These are phyloP conservation scores for Phenoliferia sp. DNA, from an alignment of 1,284 basidiomycete species.

Conservation along the genomic window DNA sequence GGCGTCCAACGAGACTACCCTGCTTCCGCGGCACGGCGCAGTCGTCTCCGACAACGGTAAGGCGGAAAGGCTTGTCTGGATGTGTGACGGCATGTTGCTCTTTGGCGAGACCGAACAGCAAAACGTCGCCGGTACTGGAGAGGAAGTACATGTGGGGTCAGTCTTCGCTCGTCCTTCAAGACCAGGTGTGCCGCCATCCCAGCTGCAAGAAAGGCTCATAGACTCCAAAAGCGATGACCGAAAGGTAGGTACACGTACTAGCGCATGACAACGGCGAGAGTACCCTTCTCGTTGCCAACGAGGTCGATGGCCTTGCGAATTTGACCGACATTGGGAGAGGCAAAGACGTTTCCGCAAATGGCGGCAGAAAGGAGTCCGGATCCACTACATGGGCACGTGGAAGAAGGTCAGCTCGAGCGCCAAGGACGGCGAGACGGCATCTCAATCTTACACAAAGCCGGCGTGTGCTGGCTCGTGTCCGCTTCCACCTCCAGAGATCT, in stretches of 20 bases:
- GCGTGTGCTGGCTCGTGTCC: constrained; percentile 73
- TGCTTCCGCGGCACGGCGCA: constrained; percentile 66
- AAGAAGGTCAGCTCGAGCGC: background rate
- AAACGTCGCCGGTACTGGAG: constrained; percentile 55
- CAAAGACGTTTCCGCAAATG: constrained; percentile 80
- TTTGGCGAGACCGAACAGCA: constrained; percentile 88
- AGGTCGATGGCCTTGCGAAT: constrained; percentile 54
- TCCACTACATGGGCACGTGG: background rate
- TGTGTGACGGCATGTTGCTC: constrained; percentile 73
- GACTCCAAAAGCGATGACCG: background rate
- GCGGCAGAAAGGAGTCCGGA: constrained; percentile 71
- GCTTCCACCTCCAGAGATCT: constrained; percentile 75
- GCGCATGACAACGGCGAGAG: constrained; percentile 24
- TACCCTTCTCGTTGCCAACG: constrained; percentile 3
- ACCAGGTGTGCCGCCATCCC: too few relatives aligned
- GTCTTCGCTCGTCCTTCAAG: too few relatives aligned
- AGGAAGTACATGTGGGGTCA: background rate
- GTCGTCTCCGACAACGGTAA: constrained; percentile 83
- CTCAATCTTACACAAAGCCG: constrained; percentile 39
- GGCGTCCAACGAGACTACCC: constrained; percentile 72
- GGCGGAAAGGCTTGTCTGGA: constrained; percentile 55
- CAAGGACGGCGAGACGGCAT: background rate
- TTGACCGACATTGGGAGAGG: constrained; percentile 79
- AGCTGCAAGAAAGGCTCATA: too few relatives aligned
- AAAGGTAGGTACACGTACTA: constrained; percentile 7